Evolutionary conservation across 1,139 yeast species (phyloP), one percentile per base, ranked within the genome.

Genomic region (Ogataea hybrid): DNA sequence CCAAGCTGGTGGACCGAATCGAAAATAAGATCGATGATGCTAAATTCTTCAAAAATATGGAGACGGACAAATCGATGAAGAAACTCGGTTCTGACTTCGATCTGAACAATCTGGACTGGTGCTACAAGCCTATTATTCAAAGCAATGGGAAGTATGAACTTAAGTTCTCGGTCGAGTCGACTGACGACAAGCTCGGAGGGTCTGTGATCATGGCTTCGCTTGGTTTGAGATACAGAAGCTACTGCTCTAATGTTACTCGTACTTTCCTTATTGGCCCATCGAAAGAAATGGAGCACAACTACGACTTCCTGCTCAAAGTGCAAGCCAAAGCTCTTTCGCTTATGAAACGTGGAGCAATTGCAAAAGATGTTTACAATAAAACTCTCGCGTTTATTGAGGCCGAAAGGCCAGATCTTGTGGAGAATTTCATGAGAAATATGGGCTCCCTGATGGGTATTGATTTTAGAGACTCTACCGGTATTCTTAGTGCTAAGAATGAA

Each of bases 391-490:
- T 65, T 52, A 75, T 90, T 50, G 70, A 73, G 41, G 67, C 72
- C 29, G 75, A 71, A 44, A 71, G 73, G 53, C 86, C 95, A 1
- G 86, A 80, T 9, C 70, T 90, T 54, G 81, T 72, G 25, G 58
- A 69, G 28, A 69, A 79, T 56, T 84, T 89, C 56, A 75, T 89
- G 43, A 87, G 86, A 58, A 89, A 86, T 57, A 77, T 85, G 51
- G 98, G 98, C 42, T 87, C 95, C 78, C 72, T 88, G 45, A 82
- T 86, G 50, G 98, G 98, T 44, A 77, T 92, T 52, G 97, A 89
- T 59, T 88, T 87, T 59, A 77, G 96, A 63, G 97, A 90, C 61
- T 76, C 92, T 0, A 69, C 83, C 1, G 78, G 86, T 51, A 72
- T 89, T 23, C 69, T 92, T 46, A 87, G 85, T 57, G 71, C 75